A percentile compares a stretch with the other conserved stretches of the same genome.
These are phyloP conservation scores for Hymenoscyphus infarciens DNA, from an alignment of 2,329 filamentous ascomycete genomes.

Conservation along the genomic window DNA sequence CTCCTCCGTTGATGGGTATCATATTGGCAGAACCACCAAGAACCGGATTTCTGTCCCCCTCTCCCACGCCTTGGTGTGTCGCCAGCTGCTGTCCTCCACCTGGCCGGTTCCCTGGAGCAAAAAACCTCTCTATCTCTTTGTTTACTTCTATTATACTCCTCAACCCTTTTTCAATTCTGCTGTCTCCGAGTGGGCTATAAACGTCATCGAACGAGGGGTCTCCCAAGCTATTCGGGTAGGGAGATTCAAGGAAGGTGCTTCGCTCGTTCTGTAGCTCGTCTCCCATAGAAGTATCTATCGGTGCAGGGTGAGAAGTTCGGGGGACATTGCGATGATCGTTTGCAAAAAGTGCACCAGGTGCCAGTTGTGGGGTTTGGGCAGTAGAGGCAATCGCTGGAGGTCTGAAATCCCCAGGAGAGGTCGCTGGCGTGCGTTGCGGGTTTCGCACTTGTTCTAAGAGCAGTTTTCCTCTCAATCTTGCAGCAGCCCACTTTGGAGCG, in stretches of 20 bases:
- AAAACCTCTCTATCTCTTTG: background rate
- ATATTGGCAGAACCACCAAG: background rate
- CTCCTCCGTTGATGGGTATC: background rate
- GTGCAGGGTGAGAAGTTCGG: background rate
- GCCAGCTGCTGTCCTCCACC: background rate
- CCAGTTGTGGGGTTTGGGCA: background rate
- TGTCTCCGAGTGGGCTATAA: background rate
- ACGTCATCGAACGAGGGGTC: background rate
- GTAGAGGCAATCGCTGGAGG: background rate
- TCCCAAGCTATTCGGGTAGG: background rate
- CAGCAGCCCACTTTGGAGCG: background rate
- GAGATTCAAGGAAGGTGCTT: background rate
- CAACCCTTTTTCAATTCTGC: background rate
- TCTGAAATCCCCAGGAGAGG: background rate
- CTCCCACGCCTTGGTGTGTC: background rate
- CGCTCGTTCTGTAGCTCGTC: background rate
- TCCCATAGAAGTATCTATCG: background rate
- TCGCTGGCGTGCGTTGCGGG: too few relatives aligned
- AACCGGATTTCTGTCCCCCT: background rate
- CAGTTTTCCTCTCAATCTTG: background rate
- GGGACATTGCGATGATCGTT: background rate
- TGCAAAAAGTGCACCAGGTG: background rate
- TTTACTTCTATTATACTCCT: background rate
- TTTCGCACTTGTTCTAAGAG: too few relatives aligned
- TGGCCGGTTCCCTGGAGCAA: background rate